These are phyloP conservation scores for Candida michaelii DNA, from an alignment of 805 yeast genomes.

Conservation along the genomic window DNA sequence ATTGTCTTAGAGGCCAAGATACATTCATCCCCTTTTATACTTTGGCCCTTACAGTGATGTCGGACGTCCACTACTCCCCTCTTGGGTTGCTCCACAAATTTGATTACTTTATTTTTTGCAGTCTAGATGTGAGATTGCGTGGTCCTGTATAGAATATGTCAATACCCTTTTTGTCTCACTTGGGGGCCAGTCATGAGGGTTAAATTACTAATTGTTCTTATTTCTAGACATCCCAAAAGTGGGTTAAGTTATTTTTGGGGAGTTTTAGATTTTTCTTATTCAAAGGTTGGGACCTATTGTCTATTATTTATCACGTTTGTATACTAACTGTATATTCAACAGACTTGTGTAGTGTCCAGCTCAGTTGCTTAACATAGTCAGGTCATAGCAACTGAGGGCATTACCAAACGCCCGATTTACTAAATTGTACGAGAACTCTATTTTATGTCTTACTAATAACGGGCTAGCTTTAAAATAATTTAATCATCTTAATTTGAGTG, in stretches of 20 bases:
- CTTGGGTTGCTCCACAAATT: conserved; percentile 4
- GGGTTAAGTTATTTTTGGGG: neutral
- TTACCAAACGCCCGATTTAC: too few relatives aligned
- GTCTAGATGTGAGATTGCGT: conserved; percentile 2
- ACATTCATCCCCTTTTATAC: conserved; percentile 1
- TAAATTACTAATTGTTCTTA: neutral
- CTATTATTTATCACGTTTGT: neutral
- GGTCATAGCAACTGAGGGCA: too few relatives aligned
- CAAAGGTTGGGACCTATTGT: neutral
- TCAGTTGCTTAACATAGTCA: neutral
- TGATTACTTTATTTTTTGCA: conserved; percentile 3
- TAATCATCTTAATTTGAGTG: neutral
- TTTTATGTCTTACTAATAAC: neutral
- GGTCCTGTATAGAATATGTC: conserved; percentile 1
- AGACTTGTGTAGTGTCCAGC: neutral
- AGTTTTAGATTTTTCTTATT: neutral
- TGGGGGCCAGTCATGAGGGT: conserved; percentile 1
- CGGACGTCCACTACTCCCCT: neutral
- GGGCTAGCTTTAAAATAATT: neutral
- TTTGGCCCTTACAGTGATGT: neutral
- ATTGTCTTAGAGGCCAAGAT: too few relatives aligned
- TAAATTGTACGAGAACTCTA: too few relatives aligned
- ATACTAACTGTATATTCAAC: neutral
- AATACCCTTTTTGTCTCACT: neutral
- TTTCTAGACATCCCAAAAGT: conserved; percentile 1